Conservation (phyloP, 164 flowering plant species). For the Vitis labrusca region DNA sequence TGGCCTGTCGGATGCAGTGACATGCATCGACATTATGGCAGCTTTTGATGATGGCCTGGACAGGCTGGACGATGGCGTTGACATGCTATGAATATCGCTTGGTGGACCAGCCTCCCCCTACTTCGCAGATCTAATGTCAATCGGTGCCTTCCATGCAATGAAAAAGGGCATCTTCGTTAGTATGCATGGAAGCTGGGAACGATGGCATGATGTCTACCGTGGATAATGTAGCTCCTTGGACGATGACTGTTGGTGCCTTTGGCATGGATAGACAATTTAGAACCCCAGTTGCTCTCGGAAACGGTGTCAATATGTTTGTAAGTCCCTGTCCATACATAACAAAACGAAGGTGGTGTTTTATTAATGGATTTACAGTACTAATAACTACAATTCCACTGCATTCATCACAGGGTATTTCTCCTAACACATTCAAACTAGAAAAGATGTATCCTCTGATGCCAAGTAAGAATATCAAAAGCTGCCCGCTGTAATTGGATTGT, state of each 20-base stretch:
- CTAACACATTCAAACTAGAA: background rate
- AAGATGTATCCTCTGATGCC: background rate
- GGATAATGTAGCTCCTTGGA: background rate
- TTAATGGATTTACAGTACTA: no score
- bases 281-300: background rate
- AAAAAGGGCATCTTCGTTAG: background rate
- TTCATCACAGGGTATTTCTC: background rate
- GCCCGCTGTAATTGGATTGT: no score
- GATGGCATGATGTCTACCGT: background rate
- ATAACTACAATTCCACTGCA: no score
- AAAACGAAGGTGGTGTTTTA: no score
- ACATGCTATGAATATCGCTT: background rate
- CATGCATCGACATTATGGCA: background rate
- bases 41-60: background rate
- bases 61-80: background rate
- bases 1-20: background rate
- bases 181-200: background rate
- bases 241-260: background rate
- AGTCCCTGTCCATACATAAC: background rate
- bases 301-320: background rate
- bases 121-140: background rate
- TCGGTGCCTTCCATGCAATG: background rate
- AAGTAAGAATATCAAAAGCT: background rate
- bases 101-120: background rate
- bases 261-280: background rate